Percentiles rank a stretch among this genome's conserved stretches.
Evolutionary conservation across 257 asterid genomes (phyloP).

Genomic region (Solanum chmielewskii): DNA sequence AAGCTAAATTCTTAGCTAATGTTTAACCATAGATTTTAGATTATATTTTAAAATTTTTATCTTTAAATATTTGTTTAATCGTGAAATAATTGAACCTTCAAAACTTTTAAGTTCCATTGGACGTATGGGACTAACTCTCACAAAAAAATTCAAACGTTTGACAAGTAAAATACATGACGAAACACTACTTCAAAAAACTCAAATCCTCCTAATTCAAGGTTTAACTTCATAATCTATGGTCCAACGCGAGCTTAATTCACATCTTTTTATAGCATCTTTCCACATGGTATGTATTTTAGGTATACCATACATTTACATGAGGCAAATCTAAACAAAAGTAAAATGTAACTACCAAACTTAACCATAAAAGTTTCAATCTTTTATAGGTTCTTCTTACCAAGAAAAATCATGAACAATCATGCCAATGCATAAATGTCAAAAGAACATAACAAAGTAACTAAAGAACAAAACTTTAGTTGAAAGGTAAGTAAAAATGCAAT

Average conservation of each 20-base stretch:
- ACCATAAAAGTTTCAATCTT: background rate
- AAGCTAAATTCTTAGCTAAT: background rate
- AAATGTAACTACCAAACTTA: background rate
- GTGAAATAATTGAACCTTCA: too few species aligned
- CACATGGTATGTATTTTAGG: background rate
- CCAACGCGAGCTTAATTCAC: background rate
- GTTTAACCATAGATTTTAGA: too few species aligned
- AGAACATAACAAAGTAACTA: background rate
- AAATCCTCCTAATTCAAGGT: too few species aligned
- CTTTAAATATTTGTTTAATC: too few species aligned
- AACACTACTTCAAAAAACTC: too few species aligned
- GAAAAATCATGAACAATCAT: background rate
- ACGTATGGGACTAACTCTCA: too few species aligned
- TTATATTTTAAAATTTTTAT: too few species aligned
- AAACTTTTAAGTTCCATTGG: too few species aligned
- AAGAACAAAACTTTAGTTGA: background rate
- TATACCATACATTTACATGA: background rate
- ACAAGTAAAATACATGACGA: too few species aligned
- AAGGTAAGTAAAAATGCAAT: background rate
- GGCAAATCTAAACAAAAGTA: background rate
- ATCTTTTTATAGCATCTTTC: background rate
- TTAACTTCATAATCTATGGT: too few species aligned
- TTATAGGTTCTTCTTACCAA: background rate
- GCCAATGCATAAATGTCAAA: background rate
- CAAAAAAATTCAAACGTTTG: too few species aligned